Evolutionary conservation across 129 eudicot species (phyloP), one percentile per base, ranked within the genome.

Genomic region (Heracleum sosnowskyi): DNA sequence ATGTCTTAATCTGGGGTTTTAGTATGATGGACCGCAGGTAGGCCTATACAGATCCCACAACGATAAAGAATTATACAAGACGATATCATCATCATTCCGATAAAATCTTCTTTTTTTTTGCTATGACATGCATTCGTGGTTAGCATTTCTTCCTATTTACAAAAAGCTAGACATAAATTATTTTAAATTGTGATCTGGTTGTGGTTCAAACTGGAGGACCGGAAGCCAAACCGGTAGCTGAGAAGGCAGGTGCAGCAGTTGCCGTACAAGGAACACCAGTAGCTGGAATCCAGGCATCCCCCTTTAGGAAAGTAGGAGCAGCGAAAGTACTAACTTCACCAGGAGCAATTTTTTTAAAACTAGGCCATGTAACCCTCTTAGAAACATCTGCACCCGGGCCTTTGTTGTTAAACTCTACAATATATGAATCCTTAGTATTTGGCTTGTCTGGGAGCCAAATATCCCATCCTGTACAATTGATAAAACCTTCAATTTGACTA

Each of bases 281-380:
- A 31, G 57, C 18, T 57, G 24, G 34, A 71, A 82, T 77, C 83
- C 83, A 85, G 2, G 35, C 3, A 45, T 82, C 83, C 3, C 83
- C 81, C 2, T 31, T 34, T 42, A 70, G 47, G 40, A 82, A 79
- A 69, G 34, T 36, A 29, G 29, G 39, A 2, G 88, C 60, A 2
- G 88, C 78, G 44, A 53, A 87, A 4, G 55, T 15, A 8, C 68
- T 74, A 7, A 83, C 88, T 4, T 80, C 75, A 2, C 40, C 26
- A 3, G 64, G n/a, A 0, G 82, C 39, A 20, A 85, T 41, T 26
- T 79, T 78, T 62, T 85, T 73, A 33, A 79, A 68, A 39, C 90
- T 87, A 63, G 77, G 45, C 91, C 91, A 88, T 16, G 11, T 83
- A 0, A 85, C 91, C 51, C 91, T 79, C 1, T 42, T 35, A 2